Conservation (phyloP, 148 eudicot genomes). For the Arbutus unedo region DNA sequence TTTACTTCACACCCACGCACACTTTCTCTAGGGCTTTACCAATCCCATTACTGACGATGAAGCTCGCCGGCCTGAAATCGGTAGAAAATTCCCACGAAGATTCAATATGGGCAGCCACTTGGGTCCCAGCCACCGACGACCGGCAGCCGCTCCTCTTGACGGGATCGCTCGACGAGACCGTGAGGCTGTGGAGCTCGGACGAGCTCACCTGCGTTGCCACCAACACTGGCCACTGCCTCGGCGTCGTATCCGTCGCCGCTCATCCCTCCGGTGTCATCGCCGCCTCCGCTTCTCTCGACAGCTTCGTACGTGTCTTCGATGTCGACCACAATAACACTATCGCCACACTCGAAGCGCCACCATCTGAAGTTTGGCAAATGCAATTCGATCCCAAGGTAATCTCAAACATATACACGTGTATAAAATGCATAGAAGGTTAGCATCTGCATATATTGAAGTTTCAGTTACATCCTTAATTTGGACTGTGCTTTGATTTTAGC, state of each 20-base stretch:
- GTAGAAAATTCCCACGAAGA: conserved; percentile 71
- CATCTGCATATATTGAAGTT: conserved; percentile 2
- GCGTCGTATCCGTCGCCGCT: conserved; percentile 76
- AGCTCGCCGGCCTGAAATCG: conserved; percentile 66
- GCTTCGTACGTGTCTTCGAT: conserved; percentile 83
- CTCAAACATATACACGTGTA: not conserved
- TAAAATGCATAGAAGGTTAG: not conserved
- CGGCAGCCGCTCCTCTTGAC: conserved; percentile 66
- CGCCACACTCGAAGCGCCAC: conserved; percentile 81
- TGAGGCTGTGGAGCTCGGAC: conserved; percentile 63
- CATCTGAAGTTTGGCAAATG: conserved; percentile 93
- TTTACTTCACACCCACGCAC: not conserved
- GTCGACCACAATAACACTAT: conserved; percentile 69
- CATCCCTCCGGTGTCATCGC: conserved; percentile 87
- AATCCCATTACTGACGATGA: conserved; percentile 37
- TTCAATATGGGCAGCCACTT: conserved; percentile 76
- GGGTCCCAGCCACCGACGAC: conserved; percentile 67
- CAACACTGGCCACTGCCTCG: conserved; percentile 55
- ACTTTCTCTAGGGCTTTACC: conserved; percentile 21
- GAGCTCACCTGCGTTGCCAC: conserved; percentile 59
- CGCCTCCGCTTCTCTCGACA: conserved; percentile 88
- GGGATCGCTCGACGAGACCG: conserved; percentile 89
- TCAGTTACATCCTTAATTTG: not conserved
- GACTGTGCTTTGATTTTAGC: not conserved
- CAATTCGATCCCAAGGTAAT: conserved; percentile 75